Evolutionary conservation across 2,329 filamentous ascomycete genomes (phyloP).

Genomic region (Curvularia sp.): DNA sequence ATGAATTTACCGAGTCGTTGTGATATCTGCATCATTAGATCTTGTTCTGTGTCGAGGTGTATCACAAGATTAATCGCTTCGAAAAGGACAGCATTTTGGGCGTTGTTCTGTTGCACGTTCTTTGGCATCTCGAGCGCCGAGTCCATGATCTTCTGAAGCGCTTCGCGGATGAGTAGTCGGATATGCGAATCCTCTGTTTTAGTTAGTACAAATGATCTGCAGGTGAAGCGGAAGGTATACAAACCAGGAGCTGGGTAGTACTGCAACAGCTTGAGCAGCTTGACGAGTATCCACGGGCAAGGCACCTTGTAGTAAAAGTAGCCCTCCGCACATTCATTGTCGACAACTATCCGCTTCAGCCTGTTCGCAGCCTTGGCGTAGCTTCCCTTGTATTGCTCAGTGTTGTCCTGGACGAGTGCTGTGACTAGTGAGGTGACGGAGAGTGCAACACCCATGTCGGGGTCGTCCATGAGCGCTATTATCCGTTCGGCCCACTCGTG

Average conservation of each 20-base stretch:
- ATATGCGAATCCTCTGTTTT: slow-evolving; percentile 84
- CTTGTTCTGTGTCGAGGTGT: slow-evolving; percentile 92
- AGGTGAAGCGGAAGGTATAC: background rate
- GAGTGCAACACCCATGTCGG: slow-evolving; percentile 89
- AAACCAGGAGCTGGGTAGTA: slow-evolving; percentile 93
- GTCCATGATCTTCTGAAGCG: slow-evolving; percentile 88
- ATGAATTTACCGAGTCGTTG: slow-evolving; percentile 92
- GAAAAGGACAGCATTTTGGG: slow-evolving; percentile 96
- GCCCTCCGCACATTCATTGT: slow-evolving; percentile 86
- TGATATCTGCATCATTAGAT: slow-evolving; percentile 95
- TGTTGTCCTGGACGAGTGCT: slow-evolving; percentile 89
- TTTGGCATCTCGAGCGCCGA: slow-evolving; percentile 92
- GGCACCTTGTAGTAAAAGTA: slow-evolving; percentile 99
- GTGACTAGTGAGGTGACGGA: slow-evolving; percentile 96
- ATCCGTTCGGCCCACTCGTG: slow-evolving; percentile 98
- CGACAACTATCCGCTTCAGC: slow-evolving; percentile 87
- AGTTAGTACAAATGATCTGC: slow-evolving; percentile 32
- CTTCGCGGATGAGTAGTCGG: slow-evolving; percentile 88
- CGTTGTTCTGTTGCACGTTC: slow-evolving; percentile 99
- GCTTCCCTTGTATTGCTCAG: slow-evolving; percentile 92
- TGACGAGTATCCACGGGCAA: slow-evolving; percentile 97
- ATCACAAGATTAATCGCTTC: slow-evolving; percentile 99
- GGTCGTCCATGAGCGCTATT: slow-evolving; percentile 98
- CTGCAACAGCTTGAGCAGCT: slow-evolving; percentile 87
- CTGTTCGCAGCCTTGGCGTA: slow-evolving; percentile 92